Evolutionary conservation across 176 grass and related monocot genomes (phyloP).

Genomic region (Oryza glumipatula): DNA sequence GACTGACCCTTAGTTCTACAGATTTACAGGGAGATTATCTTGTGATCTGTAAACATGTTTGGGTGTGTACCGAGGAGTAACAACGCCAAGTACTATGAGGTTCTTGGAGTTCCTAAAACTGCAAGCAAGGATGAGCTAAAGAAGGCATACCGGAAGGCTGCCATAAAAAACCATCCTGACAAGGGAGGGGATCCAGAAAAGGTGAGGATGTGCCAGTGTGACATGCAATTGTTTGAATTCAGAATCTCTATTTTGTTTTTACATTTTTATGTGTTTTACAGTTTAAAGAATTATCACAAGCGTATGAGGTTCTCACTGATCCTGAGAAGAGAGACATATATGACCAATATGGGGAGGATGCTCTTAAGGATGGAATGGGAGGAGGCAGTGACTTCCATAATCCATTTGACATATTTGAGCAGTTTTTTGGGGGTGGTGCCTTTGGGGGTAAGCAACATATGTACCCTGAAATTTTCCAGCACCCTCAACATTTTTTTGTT

Average conservation of each 20-base stretch:
- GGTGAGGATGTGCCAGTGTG: background rate
- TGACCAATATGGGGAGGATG: conserved; percentile 78
- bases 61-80: conserved; percentile 62
- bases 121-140: conserved; percentile 76
- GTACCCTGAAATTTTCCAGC: background rate
- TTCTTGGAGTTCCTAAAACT: conserved; percentile 64
- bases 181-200: conserved; percentile 84
- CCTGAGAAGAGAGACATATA: conserved; percentile 74
- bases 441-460: conserved; percentile 55
- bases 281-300: conserved; percentile 82
- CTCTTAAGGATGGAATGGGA: conserved; percentile 80
- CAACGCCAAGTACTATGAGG: conserved; percentile 74
- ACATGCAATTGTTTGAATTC: background rate
- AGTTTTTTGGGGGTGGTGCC: conserved; percentile 67
- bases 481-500: background rate
- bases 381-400: conserved; percentile 60
- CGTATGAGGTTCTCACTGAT: conserved; percentile 81
- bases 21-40: background rate
- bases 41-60: conserved; percentile 63
- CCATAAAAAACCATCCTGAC: conserved; percentile 80
- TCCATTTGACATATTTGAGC: conserved; percentile 81
- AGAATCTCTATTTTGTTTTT: conserved; percentile 19
- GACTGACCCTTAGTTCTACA: background rate
- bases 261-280: conserved; percentile 37
- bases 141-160: conserved; percentile 64